phyloP scores from a whole-genome alignment of 805 yeast genomes.

The Hanseniaspora vineae region DNA sequence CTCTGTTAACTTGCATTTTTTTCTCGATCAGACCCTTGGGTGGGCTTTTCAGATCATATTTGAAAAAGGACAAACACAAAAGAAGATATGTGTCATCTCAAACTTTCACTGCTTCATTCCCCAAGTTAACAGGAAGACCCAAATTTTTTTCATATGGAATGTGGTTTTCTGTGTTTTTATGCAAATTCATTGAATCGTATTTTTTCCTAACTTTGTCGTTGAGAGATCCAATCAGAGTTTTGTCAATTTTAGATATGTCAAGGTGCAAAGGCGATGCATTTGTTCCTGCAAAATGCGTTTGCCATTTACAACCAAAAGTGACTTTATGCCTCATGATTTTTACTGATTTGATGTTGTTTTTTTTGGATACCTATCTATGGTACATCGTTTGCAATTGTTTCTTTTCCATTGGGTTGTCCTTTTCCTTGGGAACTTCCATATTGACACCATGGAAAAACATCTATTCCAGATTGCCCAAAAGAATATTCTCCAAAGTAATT shows the following conservation, averaged over 20 bases:
- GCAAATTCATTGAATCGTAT: conserved; percentile 66
- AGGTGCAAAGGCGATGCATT: conserved; percentile 47
- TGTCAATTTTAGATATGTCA: conserved; percentile 40
- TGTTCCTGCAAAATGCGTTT: conserved; percentile 26
- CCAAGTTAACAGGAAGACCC: conserved; percentile 38
- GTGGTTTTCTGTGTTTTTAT: conserved; percentile 54
- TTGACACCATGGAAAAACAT: conserved; percentile 87
- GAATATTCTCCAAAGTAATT: conserved; percentile 60
- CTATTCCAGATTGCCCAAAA: conserved; percentile 60
- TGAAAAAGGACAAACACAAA: conserved; percentile 18
- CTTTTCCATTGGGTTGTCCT: conserved; percentile 58
- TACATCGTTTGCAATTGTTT: conserved; percentile 68
- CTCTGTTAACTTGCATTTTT: conserved; percentile 40
- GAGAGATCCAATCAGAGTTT: conserved; percentile 60
- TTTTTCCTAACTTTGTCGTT: conserved; percentile 63
- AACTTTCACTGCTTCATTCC: conserved; percentile 48
- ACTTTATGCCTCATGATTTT: conserved; percentile 39
- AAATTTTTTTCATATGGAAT: conserved; percentile 51
- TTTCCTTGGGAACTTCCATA: conserved; percentile 65
- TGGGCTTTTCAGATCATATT: conserved; percentile 33
- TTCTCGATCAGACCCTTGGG: conserved; percentile 53
- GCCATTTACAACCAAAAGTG: conserved; percentile 44
- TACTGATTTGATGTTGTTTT: conserved; percentile 58
- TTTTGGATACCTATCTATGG: conserved; percentile 77
- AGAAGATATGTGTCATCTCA: conserved; percentile 40